A percentile compares a stretch with the other conserved stretches of the same genome.
Evolutionary conservation across 495 filamentous ascomycete genomes (phyloP).

Genomic region (Penicillium bialowiezense): DNA sequence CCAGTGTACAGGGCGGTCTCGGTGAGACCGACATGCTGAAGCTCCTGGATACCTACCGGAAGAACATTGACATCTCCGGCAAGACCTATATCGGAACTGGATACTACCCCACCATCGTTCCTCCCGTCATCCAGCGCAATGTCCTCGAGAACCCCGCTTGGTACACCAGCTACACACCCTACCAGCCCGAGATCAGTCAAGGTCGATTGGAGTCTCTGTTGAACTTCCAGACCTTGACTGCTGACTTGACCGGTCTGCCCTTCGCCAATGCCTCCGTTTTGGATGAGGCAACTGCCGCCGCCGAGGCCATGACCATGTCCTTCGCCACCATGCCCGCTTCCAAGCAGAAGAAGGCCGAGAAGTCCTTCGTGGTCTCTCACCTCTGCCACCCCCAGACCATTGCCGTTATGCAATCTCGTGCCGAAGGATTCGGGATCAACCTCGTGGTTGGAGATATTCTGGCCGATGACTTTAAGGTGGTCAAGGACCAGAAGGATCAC

Average conservation of each 20-base stretch:
- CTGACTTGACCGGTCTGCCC: conserved; percentile 83
- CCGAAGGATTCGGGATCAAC: conserved; percentile 90
- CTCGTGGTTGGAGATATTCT: conserved; percentile 71
- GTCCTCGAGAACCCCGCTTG: conserved; percentile 91
- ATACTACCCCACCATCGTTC: conserved; percentile 82
- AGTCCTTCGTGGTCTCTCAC: conserved; percentile 80
- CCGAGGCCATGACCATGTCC: conserved; percentile 97
- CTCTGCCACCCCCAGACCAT: conserved; percentile 88
- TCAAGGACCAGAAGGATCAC: conserved; percentile 76
- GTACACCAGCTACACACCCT: conserved; percentile 99
- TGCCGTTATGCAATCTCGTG: conserved; percentile 79
- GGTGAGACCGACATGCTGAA: conserved; percentile 69
- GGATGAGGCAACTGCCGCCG: conserved; percentile 91
- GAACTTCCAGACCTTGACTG: conserved; percentile 95
- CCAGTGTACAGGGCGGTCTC: conserved; percentile 51
- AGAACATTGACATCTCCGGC: conserved; percentile 56
- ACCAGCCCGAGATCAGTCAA: conserved; percentile 98
- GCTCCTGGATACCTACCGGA: conserved; percentile 60
- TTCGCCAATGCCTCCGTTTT: conserved; percentile 93
- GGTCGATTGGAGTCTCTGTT: conserved; percentile 88
- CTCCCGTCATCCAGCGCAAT: conserved; percentile 92
- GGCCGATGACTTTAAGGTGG: conserved; percentile 54
- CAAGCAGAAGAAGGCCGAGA: conserved; percentile 70
- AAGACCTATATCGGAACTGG: conserved; percentile 77
- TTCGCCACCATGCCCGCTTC: conserved; percentile 69